Conservation (phyloP, 2,329 filamentous ascomycete genomes). For the Coleophoma cylindrospora region DNA sequence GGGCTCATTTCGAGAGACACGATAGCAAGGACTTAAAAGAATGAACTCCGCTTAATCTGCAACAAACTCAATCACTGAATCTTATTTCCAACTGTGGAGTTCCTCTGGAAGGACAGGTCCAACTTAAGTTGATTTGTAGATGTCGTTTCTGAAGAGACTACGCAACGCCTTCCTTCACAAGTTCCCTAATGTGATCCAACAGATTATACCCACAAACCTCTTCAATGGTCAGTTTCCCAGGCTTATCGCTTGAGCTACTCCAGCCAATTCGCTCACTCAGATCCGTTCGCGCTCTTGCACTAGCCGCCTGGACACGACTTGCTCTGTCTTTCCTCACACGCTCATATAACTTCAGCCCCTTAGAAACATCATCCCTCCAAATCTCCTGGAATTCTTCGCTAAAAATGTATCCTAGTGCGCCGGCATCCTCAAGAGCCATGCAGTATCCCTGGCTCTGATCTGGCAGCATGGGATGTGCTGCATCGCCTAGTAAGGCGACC, state of each 20-base stretch:
- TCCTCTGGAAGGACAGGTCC: background rate
- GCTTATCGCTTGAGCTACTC: constrained; percentile 20
- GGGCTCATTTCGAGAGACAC: too few relatives aligned
- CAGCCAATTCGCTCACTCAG: constrained; percentile 26
- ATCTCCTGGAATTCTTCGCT: constrained; percentile 27
- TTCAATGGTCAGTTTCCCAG: constrained; percentile 27
- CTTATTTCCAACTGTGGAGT: background rate
- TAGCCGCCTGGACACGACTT: constrained; percentile 51
- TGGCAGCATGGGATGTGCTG: constrained; percentile 65
- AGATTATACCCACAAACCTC: constrained; percentile 29
- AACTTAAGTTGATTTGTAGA: too few relatives aligned
- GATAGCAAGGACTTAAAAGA: too few relatives aligned
- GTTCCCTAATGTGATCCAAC: background rate
- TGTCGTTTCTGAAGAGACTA: background rate
- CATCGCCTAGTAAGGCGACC: constrained; percentile 58
- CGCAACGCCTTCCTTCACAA: background rate
- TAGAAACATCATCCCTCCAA: constrained; percentile 32
- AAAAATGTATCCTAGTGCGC: constrained; percentile 31
- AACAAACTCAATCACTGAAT: too few relatives aligned
- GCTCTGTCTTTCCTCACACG: constrained; percentile 46
- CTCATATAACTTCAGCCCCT: constrained; percentile 45
- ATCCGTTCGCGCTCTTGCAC: constrained; percentile 42
- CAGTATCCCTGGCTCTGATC: constrained; percentile 58
- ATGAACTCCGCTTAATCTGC: too few relatives aligned
- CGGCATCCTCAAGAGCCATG: constrained; percentile 36